These are phyloP conservation scores for Trichophyton rubrum DNA, from an alignment of 2,329 filamentous ascomycete genomes.

Conservation along the genomic window DNA sequence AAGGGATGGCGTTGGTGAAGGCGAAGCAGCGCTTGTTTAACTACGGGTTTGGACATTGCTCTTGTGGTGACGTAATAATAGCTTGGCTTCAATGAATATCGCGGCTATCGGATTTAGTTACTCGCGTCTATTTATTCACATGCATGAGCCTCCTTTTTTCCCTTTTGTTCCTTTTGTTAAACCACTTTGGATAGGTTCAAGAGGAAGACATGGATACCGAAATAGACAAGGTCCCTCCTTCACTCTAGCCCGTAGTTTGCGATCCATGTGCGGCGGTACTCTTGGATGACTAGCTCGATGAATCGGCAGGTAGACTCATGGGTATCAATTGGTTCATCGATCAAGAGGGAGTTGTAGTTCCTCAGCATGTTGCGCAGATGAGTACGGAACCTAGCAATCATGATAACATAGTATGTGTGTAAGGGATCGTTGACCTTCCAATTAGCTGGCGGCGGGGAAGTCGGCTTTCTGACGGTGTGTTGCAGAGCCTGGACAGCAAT, in stretches of 20 bases:
- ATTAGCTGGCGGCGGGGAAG: slow-evolving; percentile 10
- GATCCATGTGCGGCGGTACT: slow-evolving; percentile 14
- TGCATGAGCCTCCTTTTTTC: not conserved
- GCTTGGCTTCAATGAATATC: not conserved
- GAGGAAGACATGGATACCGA: no score
- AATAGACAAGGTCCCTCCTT: not conserved
- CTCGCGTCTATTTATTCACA: not conserved
- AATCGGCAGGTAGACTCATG: slow-evolving; percentile 7
- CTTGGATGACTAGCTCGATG: slow-evolving; percentile 10
- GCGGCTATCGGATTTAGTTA: not conserved
- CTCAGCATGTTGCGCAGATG: slow-evolving; percentile 7
- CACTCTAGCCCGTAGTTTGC: slow-evolving; percentile 9
- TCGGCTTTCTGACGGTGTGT: slow-evolving; percentile 6
- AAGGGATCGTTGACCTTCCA: slow-evolving; percentile 11
- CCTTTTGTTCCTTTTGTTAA: not conserved
- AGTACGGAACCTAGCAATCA: slow-evolving; percentile 12
- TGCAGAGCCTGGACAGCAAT: slow-evolving; percentile 10
- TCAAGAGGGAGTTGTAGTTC: not conserved
- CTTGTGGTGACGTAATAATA: not conserved
- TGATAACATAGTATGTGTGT: slow-evolving; percentile 13
- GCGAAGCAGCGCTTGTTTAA: not conserved
- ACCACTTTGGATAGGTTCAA: no score
- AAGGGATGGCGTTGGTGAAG: not conserved
- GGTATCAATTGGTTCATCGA: slow-evolving; percentile 1
- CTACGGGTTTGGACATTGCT: not conserved